These are phyloP conservation scores for Ascochyta koolunga DNA, from an alignment of 2,329 filamentous ascomycete genomes.

Conservation along the genomic window DNA sequence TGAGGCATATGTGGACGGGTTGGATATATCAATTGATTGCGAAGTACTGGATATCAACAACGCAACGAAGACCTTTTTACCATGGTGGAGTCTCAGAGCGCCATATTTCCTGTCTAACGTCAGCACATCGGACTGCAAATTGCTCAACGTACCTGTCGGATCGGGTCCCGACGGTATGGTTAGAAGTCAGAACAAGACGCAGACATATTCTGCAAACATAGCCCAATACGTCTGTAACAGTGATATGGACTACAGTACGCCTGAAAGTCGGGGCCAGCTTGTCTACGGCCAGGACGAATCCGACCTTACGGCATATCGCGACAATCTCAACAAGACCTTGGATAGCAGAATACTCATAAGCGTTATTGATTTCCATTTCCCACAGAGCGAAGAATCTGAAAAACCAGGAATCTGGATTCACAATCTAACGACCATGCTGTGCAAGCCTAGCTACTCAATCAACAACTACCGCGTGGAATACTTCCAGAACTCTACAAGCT, in stretches of 20 bases:
- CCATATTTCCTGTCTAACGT: neutral
- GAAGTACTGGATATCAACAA: neutral
- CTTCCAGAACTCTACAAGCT: neutral
- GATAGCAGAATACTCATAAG: neutral
- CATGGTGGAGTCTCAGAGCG: neutral
- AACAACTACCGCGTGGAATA: constrained; percentile 3
- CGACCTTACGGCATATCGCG: neutral
- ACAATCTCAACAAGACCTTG: neutral
- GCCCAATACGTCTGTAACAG: neutral
- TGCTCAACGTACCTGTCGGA: neutral
- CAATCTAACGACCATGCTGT: neutral
- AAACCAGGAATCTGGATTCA: neutral
- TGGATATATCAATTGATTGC: neutral
- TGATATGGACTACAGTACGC: neutral
- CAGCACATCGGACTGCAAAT: neutral
- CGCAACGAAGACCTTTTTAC: neutral
- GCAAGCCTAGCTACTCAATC: constrained; percentile 1
- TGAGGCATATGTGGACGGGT: neutral
- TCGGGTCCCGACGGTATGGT: neutral
- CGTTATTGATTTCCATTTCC: neutral
- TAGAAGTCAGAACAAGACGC: neutral
- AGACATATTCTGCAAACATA: neutral
- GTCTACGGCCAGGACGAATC: neutral
- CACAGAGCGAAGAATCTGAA: neutral
- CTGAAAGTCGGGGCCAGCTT: neutral